A percentile compares a stretch with the other conserved stretches of the same genome.
Conservation (phyloP, 495 filamentous ascomycete genomes). For the Penicillium roqueforti region DNA sequence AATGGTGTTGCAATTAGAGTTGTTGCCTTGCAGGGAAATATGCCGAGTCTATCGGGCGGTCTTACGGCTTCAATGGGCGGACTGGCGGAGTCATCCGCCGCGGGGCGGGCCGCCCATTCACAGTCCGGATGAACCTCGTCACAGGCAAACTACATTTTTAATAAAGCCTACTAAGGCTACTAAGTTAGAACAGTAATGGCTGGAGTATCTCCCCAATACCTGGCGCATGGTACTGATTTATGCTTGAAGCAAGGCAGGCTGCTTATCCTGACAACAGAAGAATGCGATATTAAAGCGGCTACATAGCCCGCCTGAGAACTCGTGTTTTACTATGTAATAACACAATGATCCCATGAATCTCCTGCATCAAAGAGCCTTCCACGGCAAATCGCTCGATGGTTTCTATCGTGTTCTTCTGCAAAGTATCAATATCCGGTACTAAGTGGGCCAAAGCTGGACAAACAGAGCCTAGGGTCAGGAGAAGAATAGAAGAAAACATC, state of each 20-base stretch:
- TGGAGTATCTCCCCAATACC: not conserved
- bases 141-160: too few species aligned
- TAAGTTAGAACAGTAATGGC: too few species aligned
- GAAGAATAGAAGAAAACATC: constrained; percentile 6
- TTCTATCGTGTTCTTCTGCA: not conserved
- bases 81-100: constrained; percentile 1
- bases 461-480: constrained; percentile 1
- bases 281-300: not conserved
- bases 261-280: not conserved
- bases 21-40: not conserved
- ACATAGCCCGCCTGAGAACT: constrained; percentile 1
- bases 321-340: constrained; percentile 5
- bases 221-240: not conserved
- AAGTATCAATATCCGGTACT: not conserved
- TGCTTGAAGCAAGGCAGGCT: not conserved
- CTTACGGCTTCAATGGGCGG: not conserved
- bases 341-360: constrained; percentile 4
- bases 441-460: constrained; percentile 1
- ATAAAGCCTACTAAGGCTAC: too few species aligned
- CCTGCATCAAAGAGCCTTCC: constrained; percentile 1
- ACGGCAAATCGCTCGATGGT: not conserved
- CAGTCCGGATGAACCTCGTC: too few species aligned
- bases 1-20: not conserved
- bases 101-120: constrained; percentile 4
- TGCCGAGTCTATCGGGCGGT: not conserved